Evolutionary conservation across 148 eudicot species (phyloP), one percentile per base, ranked within the genome.

Genomic region (Heliamphora exappendiculata): DNA sequence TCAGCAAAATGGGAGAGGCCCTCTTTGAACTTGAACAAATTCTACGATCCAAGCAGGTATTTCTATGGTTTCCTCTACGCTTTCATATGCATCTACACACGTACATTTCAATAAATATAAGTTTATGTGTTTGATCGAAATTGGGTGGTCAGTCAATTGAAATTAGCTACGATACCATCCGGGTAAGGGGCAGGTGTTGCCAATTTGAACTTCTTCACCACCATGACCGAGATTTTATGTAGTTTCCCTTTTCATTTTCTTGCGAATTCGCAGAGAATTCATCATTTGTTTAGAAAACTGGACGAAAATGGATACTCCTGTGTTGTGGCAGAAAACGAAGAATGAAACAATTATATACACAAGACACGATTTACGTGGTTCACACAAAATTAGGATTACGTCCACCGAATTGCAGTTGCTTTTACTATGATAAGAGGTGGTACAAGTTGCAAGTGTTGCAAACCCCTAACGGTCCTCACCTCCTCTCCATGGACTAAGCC

Each of bases 1-100:
- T 37, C 33, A 64, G 44, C 26, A 71, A n/a, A 79, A 79, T 79
- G 81, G 81, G 73, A 0, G 81, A 72, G 33, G 34, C 66, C 65
- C 67, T 79, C 22, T 55, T 47, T 59, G 78, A 74, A 67, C 82
- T 79, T 3, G 82, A 68, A 39, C 59, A 55, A 57, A 59, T 67
- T 67, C 82, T 79, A 33, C 78, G 74, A 45, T 67, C 78, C 49
- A 74, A 79, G 2, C 69, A 44, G 78, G 82, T 79, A 79, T 11
- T 59, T 78, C 57, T 69, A 42, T 67, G 74, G 44, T 59, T 54
- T 49, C 33, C 36, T 24, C 54, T 33, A 28, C 19, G 16, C 33
- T 44, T 49, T 28, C 20, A 29, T 16, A 47, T 31, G 29, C 24
- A 49, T 29, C n/a, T n/a, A 26, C 54, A 28, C 34, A 26, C 36